phyloP scores from a whole-genome alignment of 495 filamentous ascomycete species.

The Penicillium fimorum region DNA sequence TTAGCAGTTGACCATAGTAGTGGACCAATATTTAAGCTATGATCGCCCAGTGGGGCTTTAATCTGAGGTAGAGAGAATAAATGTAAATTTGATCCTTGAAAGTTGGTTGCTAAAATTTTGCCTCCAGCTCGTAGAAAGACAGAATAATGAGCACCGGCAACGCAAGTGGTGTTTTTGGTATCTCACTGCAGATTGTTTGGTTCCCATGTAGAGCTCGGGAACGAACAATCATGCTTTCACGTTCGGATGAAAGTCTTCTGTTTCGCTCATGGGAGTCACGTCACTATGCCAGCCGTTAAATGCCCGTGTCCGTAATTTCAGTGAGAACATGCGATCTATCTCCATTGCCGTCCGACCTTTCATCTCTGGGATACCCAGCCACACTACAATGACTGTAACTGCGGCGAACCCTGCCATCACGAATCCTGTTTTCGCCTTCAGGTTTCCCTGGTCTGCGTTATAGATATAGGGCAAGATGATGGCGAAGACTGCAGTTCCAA shows the following conservation, averaged over 20 bases:
- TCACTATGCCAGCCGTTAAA: slow-evolving; percentile 29
- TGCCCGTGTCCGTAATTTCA: slow-evolving; percentile 17
- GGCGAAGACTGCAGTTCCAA: slow-evolving; percentile 27
- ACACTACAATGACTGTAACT: slow-evolving; percentile 19
- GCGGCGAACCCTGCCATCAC: slow-evolving; percentile 31
- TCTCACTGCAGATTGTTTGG: neutral
- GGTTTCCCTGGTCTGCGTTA: slow-evolving; percentile 31
- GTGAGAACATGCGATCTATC: slow-evolving; percentile 38
- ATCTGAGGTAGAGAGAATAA: neutral
- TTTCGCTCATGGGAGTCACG: slow-evolving; percentile 3
- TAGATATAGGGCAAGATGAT: slow-evolving; percentile 38
- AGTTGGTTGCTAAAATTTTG: neutral
- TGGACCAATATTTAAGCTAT: neutral
- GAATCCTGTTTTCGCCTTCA: slow-evolving; percentile 35
- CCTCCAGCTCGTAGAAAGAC: neutral
- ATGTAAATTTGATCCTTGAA: neutral
- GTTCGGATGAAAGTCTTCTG: neutral
- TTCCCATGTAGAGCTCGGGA: neutral
- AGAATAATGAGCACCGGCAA: neutral
- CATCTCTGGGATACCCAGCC: slow-evolving; percentile 37
- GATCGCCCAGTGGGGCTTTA: neutral
- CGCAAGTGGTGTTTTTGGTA: neutral
- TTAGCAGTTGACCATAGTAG: neutral
- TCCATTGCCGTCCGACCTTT: slow-evolving; percentile 31
- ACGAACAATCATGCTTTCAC: neutral